A percentile compares a stretch with the other conserved stretches of the same genome.
phyloP scores from a whole-genome alignment of 495 filamentous ascomycete species.

The Xylaria cubensis region DNA sequence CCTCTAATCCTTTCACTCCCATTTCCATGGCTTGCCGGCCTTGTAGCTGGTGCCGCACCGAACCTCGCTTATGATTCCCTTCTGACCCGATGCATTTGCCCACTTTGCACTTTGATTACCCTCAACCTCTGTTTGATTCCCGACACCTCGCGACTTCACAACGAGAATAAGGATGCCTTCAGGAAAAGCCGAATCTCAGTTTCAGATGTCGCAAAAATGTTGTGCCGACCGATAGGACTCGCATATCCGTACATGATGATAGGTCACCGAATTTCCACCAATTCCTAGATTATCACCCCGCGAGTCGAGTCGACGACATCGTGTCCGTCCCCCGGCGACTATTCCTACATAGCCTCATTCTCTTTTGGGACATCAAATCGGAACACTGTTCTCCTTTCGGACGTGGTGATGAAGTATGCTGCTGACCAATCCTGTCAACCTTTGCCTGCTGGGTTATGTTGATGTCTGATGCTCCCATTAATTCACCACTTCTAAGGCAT shows the following conservation, averaged over 20 bases:
- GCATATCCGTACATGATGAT: constrained; percentile 10
- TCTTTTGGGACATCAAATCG: not conserved
- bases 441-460: not conserved
- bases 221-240: not conserved
- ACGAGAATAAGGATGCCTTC: constrained; percentile 5
- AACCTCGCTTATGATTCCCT: not conserved
- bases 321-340: not conserved
- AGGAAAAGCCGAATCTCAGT: not conserved
- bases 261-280: not conserved
- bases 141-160: not conserved
- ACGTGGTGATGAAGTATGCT: not conserved
- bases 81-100: not conserved
- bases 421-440: constrained; percentile 5
- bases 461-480: not conserved
- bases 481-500: not conserved
- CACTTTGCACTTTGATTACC: constrained; percentile 8
- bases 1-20: not conserved
- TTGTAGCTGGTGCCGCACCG: not conserved
- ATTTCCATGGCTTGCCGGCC: not conserved
- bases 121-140: not conserved
- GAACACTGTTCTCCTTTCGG: not conserved
- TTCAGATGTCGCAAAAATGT: not conserved
- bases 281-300: constrained; percentile 4
- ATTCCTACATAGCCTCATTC: not conserved
- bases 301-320: constrained; percentile 11